These are phyloP conservation scores for Asterella californica DNA, from an alignment of 225 moss, liverwort and hornwort species.

Conservation along the genomic window DNA sequence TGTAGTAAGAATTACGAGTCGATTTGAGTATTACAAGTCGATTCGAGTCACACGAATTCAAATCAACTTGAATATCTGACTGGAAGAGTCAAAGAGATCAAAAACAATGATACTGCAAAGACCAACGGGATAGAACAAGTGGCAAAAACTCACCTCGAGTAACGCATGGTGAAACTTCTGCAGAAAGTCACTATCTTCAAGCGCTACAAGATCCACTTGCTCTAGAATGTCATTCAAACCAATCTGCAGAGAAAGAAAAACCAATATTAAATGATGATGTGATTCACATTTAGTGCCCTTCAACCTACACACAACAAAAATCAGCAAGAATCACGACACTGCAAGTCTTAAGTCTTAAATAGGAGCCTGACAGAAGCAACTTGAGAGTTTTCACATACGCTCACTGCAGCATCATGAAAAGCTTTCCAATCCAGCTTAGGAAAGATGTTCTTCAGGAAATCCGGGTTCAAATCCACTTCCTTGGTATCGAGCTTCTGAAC, in stretches of 20 bases:
- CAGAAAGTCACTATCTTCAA: conserved; percentile 84
- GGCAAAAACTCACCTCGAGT: conserved; percentile 61
- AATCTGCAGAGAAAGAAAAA: conserved; percentile 40
- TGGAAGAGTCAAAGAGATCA: not conserved
- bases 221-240: conserved; percentile 80
- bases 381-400: conserved; percentile 31
- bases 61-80: too few relatives aligned
- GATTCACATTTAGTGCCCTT: not conserved
- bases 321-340: not conserved
- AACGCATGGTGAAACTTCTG: conserved; percentile 92
- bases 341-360: not conserved
- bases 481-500: conserved; percentile 66
- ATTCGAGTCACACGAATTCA: not conserved
- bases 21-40: too few relatives aligned
- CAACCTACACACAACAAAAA: not conserved
- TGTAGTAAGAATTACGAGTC: not conserved
- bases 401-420: conserved; percentile 74
- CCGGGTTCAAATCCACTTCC: conserved; percentile 74
- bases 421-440: conserved; percentile 97
- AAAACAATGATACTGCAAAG: not conserved
- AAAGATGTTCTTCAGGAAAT: conserved; percentile 74
- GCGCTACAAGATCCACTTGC: conserved; percentile 66
- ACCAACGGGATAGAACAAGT: not conserved
- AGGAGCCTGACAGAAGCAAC: not conserved
- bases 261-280: too few relatives aligned